Percentiles rank a stretch among this genome's conserved stretches.
phyloP scores from a whole-genome alignment of 129 eudicot species.

The Escallonia rubra region DNA sequence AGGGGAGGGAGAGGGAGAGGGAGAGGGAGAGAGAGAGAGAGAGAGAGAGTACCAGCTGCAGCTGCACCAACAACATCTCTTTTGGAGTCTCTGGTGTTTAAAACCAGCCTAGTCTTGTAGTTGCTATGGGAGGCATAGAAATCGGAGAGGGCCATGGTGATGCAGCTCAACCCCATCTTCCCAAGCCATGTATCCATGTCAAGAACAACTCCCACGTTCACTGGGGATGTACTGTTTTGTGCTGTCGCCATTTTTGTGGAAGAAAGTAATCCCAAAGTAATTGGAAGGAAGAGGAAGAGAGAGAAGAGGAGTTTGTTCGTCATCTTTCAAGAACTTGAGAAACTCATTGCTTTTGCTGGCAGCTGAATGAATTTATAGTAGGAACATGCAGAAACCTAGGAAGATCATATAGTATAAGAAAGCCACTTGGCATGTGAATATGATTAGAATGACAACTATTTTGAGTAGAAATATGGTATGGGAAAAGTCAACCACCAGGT shows the following conservation, averaged over 20 bases:
- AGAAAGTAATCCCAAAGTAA: not conserved
- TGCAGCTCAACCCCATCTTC: conserved; percentile 8
- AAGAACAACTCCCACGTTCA: conserved; percentile 7
- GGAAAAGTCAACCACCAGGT: too few relatives aligned
- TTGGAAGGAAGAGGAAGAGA: not conserved
- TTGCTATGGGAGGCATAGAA: conserved; percentile 2
- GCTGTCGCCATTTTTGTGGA: not conserved
- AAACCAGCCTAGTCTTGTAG: conserved; percentile 13
- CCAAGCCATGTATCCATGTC: conserved; percentile 9
- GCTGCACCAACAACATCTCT: conserved; percentile 12
- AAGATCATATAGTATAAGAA: too few relatives aligned
- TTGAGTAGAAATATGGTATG: too few relatives aligned
- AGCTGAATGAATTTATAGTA: too few relatives aligned
- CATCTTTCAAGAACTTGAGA: not conserved
- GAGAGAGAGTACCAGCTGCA: not conserved
- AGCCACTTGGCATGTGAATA: too few relatives aligned
- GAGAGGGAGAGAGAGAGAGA: not conserved
- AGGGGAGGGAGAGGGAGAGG: too few relatives aligned
- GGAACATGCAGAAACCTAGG: too few relatives aligned
- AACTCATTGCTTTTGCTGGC: too few relatives aligned
- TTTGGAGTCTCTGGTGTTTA: conserved; percentile 16
- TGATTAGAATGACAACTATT: too few relatives aligned
- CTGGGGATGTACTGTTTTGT: not conserved
- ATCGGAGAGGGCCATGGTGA: conserved; percentile 10
- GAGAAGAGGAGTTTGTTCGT: not conserved